Base-by-base conservation (phyloP, 2,329 filamentous ascomycete species). In the Colletotrichum lentis region DNA sequence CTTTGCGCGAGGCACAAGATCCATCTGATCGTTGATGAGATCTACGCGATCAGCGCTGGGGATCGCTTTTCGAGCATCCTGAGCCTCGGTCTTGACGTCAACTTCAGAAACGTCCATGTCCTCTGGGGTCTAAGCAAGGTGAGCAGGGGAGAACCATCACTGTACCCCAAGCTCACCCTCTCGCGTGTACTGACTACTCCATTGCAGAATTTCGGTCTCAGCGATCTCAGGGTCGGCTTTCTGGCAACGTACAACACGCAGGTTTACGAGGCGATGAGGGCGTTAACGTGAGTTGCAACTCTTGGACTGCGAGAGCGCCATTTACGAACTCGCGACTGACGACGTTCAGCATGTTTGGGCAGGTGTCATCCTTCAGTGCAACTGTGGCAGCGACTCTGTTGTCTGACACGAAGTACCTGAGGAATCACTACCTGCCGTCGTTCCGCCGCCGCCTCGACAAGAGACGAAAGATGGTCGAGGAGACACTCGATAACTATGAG, bases 41-140 rank as follows among this genome's bases (percentile, higher is more conserved):
- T 53, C 6, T 66, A 66, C 31, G 62, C 66, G 3, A 22, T 69
- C 43, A 57, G 43, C 10, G 27, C 55, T 0, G 56, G 44, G 8
- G 62, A 62, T 2, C 20, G 20, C 11, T 69, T 61, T 5, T 56
- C 56, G 1, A 66, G 56, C 16, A 58, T 69, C n/a, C 16, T 69
- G 35, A 66, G 62, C 20, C 43, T 69, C 1, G 66, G 46, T 7
- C 46, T 67, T 11, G 60, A 47, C 31, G 41, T 43, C 22, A 57
- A 58, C 46, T 52, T 46, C 14, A 57, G 44, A 11, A 64, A 53
- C 20, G 59, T 67, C 31, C 60, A 67, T 22, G 64, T 67, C 5
- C 14, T 67, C 27, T 67, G 64, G 64, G 52, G 64, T 6, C 52
- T 67, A 52, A 46, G 49, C 6, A 56, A 62, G 52, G 66, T 65